These are phyloP conservation scores for Agrostemma githago DNA, from an alignment of 148 eudicot species.

Conservation along the genomic window DNA sequence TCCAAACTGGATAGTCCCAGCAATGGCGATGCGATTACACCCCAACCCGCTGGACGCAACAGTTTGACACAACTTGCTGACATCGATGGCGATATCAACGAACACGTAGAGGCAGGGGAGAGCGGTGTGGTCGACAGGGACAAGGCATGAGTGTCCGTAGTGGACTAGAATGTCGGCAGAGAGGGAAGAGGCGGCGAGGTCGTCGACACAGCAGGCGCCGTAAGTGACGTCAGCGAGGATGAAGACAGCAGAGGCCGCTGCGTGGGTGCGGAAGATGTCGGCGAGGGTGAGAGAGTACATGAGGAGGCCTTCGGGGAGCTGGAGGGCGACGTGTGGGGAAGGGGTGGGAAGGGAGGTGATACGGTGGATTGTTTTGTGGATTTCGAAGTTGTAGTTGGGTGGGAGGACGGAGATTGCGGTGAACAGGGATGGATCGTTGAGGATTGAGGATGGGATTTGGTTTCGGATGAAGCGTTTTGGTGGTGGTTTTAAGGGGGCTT, in stretches of 20 bases:
- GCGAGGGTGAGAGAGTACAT: constrained; percentile 78
- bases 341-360: constrained; percentile 36
- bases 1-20: constrained; percentile 84
- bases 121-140: constrained; percentile 60
- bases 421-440: constrained; percentile 62
- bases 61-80: constrained; percentile 34
- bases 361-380: constrained; percentile 75
- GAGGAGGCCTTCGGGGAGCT: constrained; percentile 86
- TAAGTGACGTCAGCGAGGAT: constrained; percentile 88
- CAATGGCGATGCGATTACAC: constrained; percentile 38
- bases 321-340: constrained; percentile 64
- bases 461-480: constrained; percentile 76
- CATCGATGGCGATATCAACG: constrained; percentile 69
- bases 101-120: constrained; percentile 77
- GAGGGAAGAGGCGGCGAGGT: constrained; percentile 65
- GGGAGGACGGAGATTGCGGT: constrained; percentile 73
- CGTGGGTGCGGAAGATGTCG: constrained; percentile 69
- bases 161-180: constrained; percentile 63
- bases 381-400: constrained; percentile 70
- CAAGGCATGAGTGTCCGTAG: constrained; percentile 86
- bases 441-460: constrained; percentile 71
- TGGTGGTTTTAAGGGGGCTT: constrained; percentile 22
- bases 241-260: constrained; percentile 43
- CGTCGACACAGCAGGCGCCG: constrained; percentile 95
- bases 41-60: constrained; percentile 25